Evolutionary conservation across 1,284 basidiomycete genomes (phyloP), one percentile per base, ranked within the genome.

Genomic region (Moesziomyces parantarcticus): DNA sequence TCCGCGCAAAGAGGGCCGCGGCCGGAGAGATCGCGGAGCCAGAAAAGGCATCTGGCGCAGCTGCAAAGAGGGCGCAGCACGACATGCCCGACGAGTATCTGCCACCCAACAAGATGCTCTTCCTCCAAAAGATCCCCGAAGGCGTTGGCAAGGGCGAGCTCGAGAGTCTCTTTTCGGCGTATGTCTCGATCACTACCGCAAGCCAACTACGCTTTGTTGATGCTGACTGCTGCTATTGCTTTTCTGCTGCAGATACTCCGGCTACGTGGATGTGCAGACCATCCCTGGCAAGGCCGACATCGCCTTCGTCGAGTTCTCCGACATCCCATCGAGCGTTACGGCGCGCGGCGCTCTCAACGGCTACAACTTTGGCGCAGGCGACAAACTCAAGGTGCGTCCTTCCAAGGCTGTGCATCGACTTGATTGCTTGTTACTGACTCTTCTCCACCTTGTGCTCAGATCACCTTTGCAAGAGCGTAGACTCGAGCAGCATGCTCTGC

Each of bases 81-180:
- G 65, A 77, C 50, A 91, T 98, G 92, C 95, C 97, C 32, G 96
- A 99, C 91, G 96, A 99, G 85, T 99, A 99, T 85, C 89, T 99
- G 9, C 97, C 97, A 5, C 96, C 96, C 32, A 99, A 99, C 91
- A 94, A 94, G 85, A 96, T 98, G 85, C 89, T 99, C 58, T 99
- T 99, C 88, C 85, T 99, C 73, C 96, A 99, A 86, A 77, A 79
- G 36, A 70, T 83, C 21, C 81, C 82, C 3, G 65, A 65, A 0
- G 55, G 57, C 16, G 72, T 78, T 2, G 65, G 68, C 42, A 70
- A 73, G 41, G 77, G 73, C 26, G 72, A 77, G 41, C 58, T 83
- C 34, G 76, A 81, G 32, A 56, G 54, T 26, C 49, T 83, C 3
- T 83, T 83, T 56, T 72, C 71, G 18, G 61, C 69, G 58, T 80